Evolutionary conservation across 208 protist genomes (phyloP).

Genomic region (Wallacemonas sp.): DNA sequence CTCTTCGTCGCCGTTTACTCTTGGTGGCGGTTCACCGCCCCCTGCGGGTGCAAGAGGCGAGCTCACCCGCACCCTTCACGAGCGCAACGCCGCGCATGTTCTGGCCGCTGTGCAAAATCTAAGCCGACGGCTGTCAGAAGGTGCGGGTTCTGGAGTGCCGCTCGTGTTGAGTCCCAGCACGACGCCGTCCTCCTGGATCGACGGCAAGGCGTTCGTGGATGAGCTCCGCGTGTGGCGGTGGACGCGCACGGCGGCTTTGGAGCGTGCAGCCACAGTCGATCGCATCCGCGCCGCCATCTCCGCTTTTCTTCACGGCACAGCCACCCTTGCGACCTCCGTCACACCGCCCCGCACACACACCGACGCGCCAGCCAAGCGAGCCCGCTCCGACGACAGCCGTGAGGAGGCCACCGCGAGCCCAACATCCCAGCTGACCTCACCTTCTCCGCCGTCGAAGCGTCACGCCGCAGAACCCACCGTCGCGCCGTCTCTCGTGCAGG

Average conservation of each 20-base stretch:
- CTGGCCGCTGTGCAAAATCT: constrained; percentile 48
- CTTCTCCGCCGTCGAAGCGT: neutral
- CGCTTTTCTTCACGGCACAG: constrained; percentile 18
- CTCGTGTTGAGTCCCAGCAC: constrained; percentile 30
- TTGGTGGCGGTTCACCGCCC: too few species aligned
- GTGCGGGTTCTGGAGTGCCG: too few species aligned
- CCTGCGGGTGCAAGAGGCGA: neutral
- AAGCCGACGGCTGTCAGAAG: constrained; percentile 31
- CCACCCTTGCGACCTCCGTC: neutral
- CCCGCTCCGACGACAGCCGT: too few species aligned
- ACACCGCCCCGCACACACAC: neutral
- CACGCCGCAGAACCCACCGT: neutral
- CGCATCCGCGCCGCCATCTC: constrained; percentile 24
- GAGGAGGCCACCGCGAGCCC: too few species aligned
- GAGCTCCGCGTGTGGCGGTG: constrained; percentile 89
- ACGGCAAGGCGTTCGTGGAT: constrained; percentile 80
- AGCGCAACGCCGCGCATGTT: constrained; percentile 66
- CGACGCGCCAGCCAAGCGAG: too few species aligned
- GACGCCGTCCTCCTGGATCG: constrained; percentile 61
- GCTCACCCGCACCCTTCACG: constrained; percentile 20
- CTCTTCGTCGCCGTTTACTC: too few species aligned
- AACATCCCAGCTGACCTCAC: neutral
- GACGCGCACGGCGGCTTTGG: constrained; percentile 57
- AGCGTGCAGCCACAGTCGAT: constrained; percentile 15
- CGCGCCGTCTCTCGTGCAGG: neutral